Conservation (phyloP, 23 red algal genomes). For the Gracilariopsis chorda region DNA sequence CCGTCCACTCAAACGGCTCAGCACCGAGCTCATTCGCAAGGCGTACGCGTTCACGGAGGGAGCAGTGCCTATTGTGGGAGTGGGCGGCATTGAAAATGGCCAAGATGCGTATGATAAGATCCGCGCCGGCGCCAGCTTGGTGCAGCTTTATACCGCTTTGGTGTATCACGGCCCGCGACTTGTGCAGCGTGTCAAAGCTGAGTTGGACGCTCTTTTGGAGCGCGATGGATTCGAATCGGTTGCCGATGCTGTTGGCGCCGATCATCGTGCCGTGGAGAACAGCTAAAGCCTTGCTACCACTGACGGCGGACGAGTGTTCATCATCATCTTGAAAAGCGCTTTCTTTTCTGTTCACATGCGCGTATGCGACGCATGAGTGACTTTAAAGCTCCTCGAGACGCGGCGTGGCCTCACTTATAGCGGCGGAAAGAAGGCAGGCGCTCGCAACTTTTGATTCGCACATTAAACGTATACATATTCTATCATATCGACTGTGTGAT, state of each 20-base stretch:
- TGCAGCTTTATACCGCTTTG: conserved; percentile 88
- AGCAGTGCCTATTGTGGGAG: conserved; percentile 74
- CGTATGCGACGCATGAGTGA: no score
- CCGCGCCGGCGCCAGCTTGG: conserved; percentile 88
- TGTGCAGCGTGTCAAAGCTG: conserved; percentile 75
- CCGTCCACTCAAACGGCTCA: conserved; percentile 54
- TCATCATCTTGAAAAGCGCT: no score
- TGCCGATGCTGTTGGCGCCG: conserved; percentile 79
- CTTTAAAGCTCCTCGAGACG: no score
- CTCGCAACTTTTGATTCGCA: no score
- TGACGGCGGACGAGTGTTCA: no score
- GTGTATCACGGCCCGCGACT: conserved; percentile 76
- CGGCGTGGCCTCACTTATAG: no score
- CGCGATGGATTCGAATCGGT: conserved; percentile 82
- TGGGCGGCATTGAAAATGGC: conserved; percentile 80
- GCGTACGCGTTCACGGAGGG: conserved; percentile 65
- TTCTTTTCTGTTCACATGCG: no score
- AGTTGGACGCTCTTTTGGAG: conserved; percentile 70
- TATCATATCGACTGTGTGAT: no score
- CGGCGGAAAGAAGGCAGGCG: no score
- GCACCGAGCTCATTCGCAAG: conserved; percentile 51
- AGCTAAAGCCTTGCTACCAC: no score
- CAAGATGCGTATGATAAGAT: conserved; percentile 95
- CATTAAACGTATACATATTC: no score
- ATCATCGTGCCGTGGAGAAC: no score